Percentiles rank a stretch among this genome's conserved stretches.
phyloP scores from a whole-genome alignment of 306 rosid genomes.

The Vigna radiata region DNA sequence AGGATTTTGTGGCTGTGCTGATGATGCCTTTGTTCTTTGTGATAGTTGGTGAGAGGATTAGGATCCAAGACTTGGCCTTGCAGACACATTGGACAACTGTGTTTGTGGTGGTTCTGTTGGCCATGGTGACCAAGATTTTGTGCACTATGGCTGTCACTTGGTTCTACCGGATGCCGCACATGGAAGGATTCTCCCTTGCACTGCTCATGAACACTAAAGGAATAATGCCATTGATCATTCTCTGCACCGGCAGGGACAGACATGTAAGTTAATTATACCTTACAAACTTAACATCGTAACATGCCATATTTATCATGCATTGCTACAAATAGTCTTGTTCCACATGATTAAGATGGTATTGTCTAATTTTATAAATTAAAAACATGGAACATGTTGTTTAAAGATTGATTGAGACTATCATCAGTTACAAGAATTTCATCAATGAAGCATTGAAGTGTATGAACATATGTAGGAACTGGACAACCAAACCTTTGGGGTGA shows the following conservation, averaged over 20 bases:
- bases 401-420: too few species aligned
- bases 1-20: slow-evolving; percentile 45
- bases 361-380: too few species aligned
- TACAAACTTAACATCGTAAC: slow-evolving; percentile 16
- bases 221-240: slow-evolving; percentile 40
- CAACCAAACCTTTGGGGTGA: slow-evolving; percentile 41
- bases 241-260: slow-evolving; percentile 46
- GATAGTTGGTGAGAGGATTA: slow-evolving; percentile 40
- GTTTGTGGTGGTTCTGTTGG: slow-evolving; percentile 40
- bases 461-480: slow-evolving; percentile 39
- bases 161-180: slow-evolving; percentile 38
- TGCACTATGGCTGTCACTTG: not conserved
- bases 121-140: slow-evolving; percentile 41
- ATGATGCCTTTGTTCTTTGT: slow-evolving; percentile 52
- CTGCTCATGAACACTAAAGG: slow-evolving; percentile 58
- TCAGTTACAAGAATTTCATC: too few species aligned
- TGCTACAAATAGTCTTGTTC: too few species aligned
- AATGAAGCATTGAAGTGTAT: too few species aligned
- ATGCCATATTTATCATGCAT: not conserved
- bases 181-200: slow-evolving; percentile 51
- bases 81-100: not conserved
- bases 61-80: not conserved
- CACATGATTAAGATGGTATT: too few species aligned
- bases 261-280: slow-evolving; percentile 42
- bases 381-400: too few species aligned